Base-by-base conservation (phyloP, 345 rosid species). In the Noccaea bulbosa region DNA sequence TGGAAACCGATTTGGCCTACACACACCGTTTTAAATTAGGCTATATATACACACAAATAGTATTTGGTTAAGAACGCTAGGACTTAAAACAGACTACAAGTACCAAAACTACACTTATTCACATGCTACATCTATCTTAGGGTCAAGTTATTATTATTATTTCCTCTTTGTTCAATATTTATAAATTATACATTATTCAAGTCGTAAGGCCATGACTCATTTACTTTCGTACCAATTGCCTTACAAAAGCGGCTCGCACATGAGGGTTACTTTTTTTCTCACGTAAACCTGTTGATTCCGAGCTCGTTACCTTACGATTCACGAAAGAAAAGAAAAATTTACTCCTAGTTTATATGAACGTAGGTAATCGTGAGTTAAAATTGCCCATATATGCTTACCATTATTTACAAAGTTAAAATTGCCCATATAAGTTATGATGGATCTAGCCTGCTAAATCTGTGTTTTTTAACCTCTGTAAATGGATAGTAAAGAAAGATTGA, bases 361-460 rank as follows among this genome's bases (percentile, higher is more conserved):
- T 65, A 66, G 44, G 20, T 1, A 54, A 64, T 53, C 71, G 49
- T 56, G 77, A 49, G 44, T 30, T 55, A 51, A n/a, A n/a, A n/a
- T n/a, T n/a, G n/a, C n/a, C n/a, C n/a, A 64, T 46, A 54, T 14
- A 45, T 63, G 45, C 52, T 41, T 45, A 61, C 41, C 37, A 47
- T 8, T 17, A 38, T 37, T 6, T 6, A 54, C n/a, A 55, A 35
- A 35, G 20, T 17, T 17, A 17, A 17, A 17, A 17, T 17, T 17
- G 20, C 20, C 20, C 0, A 17, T 17, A 17, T 17, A 17, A 17
- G 20, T 17, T 17, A 17, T 17, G 20, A 17, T 17, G 20, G 20
- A 17, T 17, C 20, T 17, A 17, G 20, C 20, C 20, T 17, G 20
- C 20, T 17, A 17, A 17, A 0, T 17, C 20, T 17, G 20, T 17